Evolutionary conservation across 2,329 filamentous ascomycete species (phyloP), one percentile per base, ranked within the genome.

Genomic region (Stylonectria norvegica): DNA sequence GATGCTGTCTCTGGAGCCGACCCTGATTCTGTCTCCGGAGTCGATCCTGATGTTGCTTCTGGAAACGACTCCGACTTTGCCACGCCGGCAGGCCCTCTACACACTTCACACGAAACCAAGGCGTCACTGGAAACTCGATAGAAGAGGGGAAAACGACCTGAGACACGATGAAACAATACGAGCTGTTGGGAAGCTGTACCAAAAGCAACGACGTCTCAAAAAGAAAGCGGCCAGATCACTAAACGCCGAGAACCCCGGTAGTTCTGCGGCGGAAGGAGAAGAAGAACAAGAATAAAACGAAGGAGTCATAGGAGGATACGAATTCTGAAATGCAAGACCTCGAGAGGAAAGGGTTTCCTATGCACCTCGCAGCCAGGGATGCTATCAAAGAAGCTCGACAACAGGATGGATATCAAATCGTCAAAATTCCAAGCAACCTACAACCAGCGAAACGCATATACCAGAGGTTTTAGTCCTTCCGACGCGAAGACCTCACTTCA

Each of bases 351-450:
- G 28, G 6, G 28, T 31, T 31, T 31, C 28, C 28, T 31, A 31
- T 17, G 28, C 28, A 31, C 28, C 15, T 31, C 28, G 28, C 28
- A 31, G 28, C 28, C 28, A 31, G 12, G 28, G 28, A 31, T 16
- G 28, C 28, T 31, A 31, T 31, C 28, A 31, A 31, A 31, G 15
- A 31, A 31, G 28, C 28, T 31, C 15, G 19, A 31, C 28, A 16
- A 31, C 28, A 31, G 15, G n/a, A 31, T 31, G 28, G 28, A 16
- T 31, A 31, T 31, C 28, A 31, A 17, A 31, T 31, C 28, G 28
- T 31, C 28, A 3, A 3, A 17, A 31, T 31, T 16, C 19, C 28
- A 31, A 17, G 28, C 14, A 31, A 31, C 28, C 28, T 31, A 31
- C 28, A 9, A 16, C 15, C 28, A 31, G 28, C 14, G 28, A 31